Base-by-base conservation (phyloP, 129 eudicot genomes). In the Centaurea solstitialis region DNA sequence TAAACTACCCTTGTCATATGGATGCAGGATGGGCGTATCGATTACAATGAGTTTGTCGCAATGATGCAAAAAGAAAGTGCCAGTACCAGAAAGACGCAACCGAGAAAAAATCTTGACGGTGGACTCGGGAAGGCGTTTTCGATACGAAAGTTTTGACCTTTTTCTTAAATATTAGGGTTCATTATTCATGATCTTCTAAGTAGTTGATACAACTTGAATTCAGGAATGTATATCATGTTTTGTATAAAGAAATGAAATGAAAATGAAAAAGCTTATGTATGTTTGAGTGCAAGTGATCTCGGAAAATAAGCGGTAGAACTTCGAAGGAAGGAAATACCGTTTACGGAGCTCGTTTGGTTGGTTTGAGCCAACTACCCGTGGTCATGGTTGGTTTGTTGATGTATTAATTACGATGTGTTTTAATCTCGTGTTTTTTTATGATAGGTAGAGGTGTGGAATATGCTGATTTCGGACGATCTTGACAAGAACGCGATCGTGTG, bases 11-110 rank as follows among this genome's bases (percentile, higher is more conserved):
- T 3, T 33, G 37, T 33, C 37, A 33, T 33, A 33, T 77, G 75
- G 20, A 77, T 91, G 75, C 89, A 91, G 97, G 97, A 91, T 66
- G 97, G 97, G 40, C 86, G 81, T 22, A 91, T 91, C 35, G 93
- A 91, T 79, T 91, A 87, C 71, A 83, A 65, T 12, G 93, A 91
- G 71, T 91, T 91, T 82, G 88, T 87, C 33, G 88, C 91, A 61
- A 91, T 91, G 93, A 91, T 91, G 93, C 88, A 79, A 78, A 84
- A 80, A 78, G 93, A 85, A 62, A 85, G 87, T 73, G 73, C 79
- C 12, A 85, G 67, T 13, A 66, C 70, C 15, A 91, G 84, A 73
- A 83, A 84, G 74, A 88, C 35, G 78, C 80, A 74, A 67, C 81
- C 38, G 61, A 88, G 84, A 68, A 88, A 80, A 72, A 75, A 30